These are phyloP conservation scores for Marsdenia floribunda DNA, from an alignment of 257 asterid genomes.

Conservation along the genomic window DNA sequence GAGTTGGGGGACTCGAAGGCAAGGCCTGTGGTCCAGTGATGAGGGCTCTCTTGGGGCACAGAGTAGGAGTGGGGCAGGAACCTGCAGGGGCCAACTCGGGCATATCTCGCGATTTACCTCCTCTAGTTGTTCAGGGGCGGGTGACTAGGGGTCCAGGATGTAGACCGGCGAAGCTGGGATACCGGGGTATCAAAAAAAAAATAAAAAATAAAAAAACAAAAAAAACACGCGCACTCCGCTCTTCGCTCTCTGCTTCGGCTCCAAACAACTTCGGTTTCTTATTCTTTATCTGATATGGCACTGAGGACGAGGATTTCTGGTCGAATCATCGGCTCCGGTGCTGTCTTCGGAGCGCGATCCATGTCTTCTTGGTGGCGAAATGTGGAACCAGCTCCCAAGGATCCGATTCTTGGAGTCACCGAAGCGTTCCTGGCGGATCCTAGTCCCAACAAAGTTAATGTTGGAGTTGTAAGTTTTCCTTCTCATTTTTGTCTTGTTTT, in stretches of 20 bases:
- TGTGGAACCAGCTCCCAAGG: constrained; percentile 94
- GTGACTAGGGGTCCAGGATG: too few relatives aligned
- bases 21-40: too few relatives aligned
- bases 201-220: too few relatives aligned
- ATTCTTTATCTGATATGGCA: constrained; percentile 37
- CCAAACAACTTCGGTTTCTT: not conserved
- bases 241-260: constrained; percentile 10
- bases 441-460: constrained; percentile 77
- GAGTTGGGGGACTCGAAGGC: too few relatives aligned
- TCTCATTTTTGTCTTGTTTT: not conserved
- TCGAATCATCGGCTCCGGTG: constrained; percentile 23
- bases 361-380: constrained; percentile 79
- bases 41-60: too few relatives aligned
- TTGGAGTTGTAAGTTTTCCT: constrained; percentile 80
- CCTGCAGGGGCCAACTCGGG: too few relatives aligned
- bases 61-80: too few relatives aligned
- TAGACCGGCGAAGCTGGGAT: too few relatives aligned
- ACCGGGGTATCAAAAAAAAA: too few relatives aligned
- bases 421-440: constrained; percentile 96
- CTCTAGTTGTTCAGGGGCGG: too few relatives aligned
- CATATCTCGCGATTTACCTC: too few relatives aligned
- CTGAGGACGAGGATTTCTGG: constrained; percentile 44
- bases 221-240: not conserved
- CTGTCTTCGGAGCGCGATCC: constrained; percentile 51
- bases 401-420: constrained; percentile 97